A percentile compares a stretch with the other conserved stretches of the same genome.
phyloP scores from a whole-genome alignment of 163 green algal genomes.

The Chlamydomonas reinhardtii region DNA sequence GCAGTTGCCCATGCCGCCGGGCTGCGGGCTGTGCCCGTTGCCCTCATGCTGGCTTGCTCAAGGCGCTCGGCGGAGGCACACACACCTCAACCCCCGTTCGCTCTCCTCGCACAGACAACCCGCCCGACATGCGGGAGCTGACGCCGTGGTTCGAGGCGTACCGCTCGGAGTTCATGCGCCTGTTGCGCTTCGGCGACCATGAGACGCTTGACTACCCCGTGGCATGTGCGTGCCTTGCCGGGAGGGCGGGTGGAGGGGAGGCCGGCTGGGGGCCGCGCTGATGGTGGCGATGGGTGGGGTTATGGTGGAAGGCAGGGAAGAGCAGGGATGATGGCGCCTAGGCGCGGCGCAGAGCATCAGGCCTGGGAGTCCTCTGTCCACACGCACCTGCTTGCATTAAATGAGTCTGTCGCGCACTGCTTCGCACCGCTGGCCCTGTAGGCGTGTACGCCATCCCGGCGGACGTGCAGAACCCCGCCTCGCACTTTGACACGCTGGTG shows the following conservation, averaged over 20 bases:
- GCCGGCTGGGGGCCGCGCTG: too few relatives aligned
- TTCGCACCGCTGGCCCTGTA: not conserved
- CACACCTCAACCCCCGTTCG: too few relatives aligned
- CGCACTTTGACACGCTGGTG: slow-evolving; percentile 65
- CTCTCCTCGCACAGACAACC: not conserved
- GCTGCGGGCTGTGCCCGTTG: too few relatives aligned
- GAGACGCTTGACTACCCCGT: slow-evolving; percentile 93
- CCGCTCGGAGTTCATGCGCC: slow-evolving; percentile 82
- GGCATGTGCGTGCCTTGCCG: slow-evolving; percentile 53
- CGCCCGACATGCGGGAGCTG: slow-evolving; percentile 52
- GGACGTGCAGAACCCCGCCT: slow-evolving; percentile 47
- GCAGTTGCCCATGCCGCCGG: not conserved
- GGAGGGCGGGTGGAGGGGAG: not conserved
- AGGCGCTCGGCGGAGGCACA: not conserved
- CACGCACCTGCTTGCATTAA: too few relatives aligned
- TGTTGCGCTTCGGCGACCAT: slow-evolving; percentile 89
- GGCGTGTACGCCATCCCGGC: slow-evolving; percentile 60
- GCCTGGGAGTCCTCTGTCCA: too few relatives aligned
- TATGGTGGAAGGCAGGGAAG: too few relatives aligned
- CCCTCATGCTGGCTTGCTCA: too few relatives aligned
- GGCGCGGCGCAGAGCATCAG: too few relatives aligned
- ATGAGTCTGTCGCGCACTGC: too few relatives aligned
- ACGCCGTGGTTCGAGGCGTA: slow-evolving; percentile 92
- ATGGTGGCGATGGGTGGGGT: too few relatives aligned
- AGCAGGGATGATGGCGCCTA: too few relatives aligned